Evolutionary conservation across 305 asterid genomes (phyloP).

Genomic region (Fraxinus velutina): DNA sequence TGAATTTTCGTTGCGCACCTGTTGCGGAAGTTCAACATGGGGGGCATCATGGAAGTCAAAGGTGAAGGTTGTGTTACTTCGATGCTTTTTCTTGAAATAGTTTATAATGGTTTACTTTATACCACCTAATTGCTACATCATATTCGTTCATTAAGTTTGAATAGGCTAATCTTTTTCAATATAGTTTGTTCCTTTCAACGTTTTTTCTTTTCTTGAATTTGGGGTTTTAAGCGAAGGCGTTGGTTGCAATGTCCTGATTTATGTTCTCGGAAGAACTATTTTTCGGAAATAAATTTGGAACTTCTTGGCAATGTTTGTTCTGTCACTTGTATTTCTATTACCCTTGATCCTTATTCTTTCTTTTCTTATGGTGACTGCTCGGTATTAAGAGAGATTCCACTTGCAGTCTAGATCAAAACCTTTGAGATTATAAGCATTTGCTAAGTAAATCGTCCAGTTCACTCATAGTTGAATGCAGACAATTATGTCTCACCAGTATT

Average conservation of each 20-base stretch:
- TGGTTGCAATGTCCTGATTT: neutral
- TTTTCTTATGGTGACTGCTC: neutral
- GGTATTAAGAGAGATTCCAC: neutral
- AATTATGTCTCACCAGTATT: neutral
- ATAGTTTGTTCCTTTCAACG: neutral
- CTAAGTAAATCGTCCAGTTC: neutral
- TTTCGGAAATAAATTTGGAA: neutral
- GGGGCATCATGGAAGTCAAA: conserved; percentile 16
- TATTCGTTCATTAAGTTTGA: neutral
- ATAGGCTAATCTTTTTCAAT: neutral
- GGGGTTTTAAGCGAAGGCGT: neutral
- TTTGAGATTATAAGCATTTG: neutral
- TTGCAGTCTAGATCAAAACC: neutral
- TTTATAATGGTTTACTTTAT: neutral
- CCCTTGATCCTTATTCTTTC: neutral
- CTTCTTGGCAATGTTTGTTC: neutral
- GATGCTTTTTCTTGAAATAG: neutral
- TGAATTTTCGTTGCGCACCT: conserved; percentile 13
- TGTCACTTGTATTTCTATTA: conserved; percentile 7
- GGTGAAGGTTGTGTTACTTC: neutral
- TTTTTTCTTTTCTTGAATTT: neutral
- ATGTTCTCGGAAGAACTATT: neutral
- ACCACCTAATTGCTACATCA: neutral
- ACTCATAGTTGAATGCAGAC: neutral
- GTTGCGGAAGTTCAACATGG: conserved; percentile 10